Base-by-base conservation (phyloP, 2,329 filamentous ascomycete species). In the Decorospora gaudefroyi region DNA sequence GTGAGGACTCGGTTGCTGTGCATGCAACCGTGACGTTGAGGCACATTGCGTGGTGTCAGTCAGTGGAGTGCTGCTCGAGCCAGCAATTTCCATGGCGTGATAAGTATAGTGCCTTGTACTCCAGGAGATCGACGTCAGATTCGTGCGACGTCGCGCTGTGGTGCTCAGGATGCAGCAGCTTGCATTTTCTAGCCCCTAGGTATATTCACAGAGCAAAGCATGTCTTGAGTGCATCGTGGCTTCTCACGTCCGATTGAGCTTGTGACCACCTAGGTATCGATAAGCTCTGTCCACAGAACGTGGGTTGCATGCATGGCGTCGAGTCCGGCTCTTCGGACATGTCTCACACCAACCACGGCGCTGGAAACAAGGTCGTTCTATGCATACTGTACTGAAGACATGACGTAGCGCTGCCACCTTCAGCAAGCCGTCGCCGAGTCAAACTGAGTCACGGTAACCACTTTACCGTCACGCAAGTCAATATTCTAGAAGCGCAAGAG, bases 371-470 rank as follows among this genome's bases (percentile, higher is more conserved):
- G 32, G 34, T 41, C 25, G 31, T 16, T 34, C 19, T n/a, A 25
- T 19, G 13, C 23, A 4, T 34, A 9, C 37, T 38, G 41, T 49
- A 15, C 38, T 49, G 32, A 18, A n/a, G 32, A 27, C 13, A 16
- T 27, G 13, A 23, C 37, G 33, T 23, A 9, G 13, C 21, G 5
- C 13, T 34, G 31, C 29, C 19, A 13, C 23, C 31, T 31, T 33
- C n/a, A 34, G 46, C 38, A 46, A 15, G 18, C 29, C 39, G n/a
- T n/a, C n/a, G n/a, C 41, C 49, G 51, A 21, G 41, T 18, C 29
- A 36, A 41, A 43, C 39, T 42, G 46, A 46, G 42, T 39, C 47
- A 50, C 51, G 44, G 49, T 55, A 56, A 55, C 51, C 40, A 46
- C 49, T 31, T 18, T 42, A 45, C 26, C 28, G 42, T 36, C n/a